Conservation (phyloP, 2,329 filamentous ascomycete species). For the Aurifilum marmelostoma region DNA sequence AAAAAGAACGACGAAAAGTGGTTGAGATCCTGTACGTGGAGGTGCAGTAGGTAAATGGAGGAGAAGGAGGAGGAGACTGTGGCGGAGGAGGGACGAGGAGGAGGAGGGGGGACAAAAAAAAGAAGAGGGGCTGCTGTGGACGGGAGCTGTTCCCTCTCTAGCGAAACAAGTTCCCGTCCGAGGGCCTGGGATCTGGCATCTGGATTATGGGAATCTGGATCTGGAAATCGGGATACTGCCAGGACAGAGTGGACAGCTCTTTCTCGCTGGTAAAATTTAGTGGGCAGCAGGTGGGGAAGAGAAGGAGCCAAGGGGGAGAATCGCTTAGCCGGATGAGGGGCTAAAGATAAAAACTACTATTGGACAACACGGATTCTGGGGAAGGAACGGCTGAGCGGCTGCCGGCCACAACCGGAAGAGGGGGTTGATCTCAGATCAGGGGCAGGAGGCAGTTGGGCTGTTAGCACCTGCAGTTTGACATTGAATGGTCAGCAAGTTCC, state of each 20-base stretch:
- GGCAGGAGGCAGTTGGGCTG: background rate
- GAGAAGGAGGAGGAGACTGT: conserved; percentile 7
- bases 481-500: conserved; percentile 9
- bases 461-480: background rate
- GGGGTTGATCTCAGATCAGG: conserved; percentile 12
- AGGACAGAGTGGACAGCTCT: background rate
- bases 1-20: conserved; percentile 10
- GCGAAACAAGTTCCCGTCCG: conserved; percentile 1
- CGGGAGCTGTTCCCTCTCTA: conserved; percentile 4
- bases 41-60: conserved; percentile 1
- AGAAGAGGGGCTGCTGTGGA: background rate
- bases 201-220: background rate
- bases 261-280: background rate
- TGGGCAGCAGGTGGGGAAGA: background rate
- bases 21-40: background rate
- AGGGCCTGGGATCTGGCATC: background rate
- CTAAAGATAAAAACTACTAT: conserved; percentile 13
- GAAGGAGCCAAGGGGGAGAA: conserved; percentile 10
- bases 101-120: background rate
- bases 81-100: background rate
- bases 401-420: background rate
- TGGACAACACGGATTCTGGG: background rate
- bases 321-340: conserved; percentile 20
- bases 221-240: background rate
- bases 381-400: background rate